Base-by-base conservation (phyloP, 2,329 filamentous ascomycete species). In the Cladosporium colombiae region DNA sequence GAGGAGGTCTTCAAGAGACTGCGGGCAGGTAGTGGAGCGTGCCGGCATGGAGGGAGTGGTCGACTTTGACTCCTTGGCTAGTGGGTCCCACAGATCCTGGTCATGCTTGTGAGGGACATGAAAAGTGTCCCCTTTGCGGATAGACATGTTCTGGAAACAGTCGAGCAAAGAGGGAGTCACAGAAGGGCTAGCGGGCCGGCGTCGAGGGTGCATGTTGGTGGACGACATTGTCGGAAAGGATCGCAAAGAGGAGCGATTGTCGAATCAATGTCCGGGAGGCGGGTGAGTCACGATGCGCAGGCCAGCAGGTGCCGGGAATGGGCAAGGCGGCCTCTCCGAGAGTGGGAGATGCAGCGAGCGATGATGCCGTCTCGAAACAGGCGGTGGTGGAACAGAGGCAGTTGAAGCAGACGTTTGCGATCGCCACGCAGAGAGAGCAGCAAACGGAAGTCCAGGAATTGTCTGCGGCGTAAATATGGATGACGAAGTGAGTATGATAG, bases 71-170 rank as follows among this genome's bases (percentile, higher is more conserved):
- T 61, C 68, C 25, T 68, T 66, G 62, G 73, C 73, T n/a, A 78
- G 71, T 25, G 76, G 76, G 68, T 77, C 74, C 72, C 75, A 77
- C 53, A 77, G 70, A 55, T 73, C 72, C 71, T 78, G 78, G 69
- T 78, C 78, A 65, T 80, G 72, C 68, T 79, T 79, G 68, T 77
- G 77, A 57, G 79, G 78, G 61, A 80, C 79, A 68, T 81, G 80
- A 73, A 83, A 83, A 68, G 82, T 84, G 65, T 78, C 78, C 66
- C 79, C 78, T 75, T 83, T 83, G 72, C 80, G 79, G 68, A 84
- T 76, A 62, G 75, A 77, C 78, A 81, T 80, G 74, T 75, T 76
- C 68, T 75, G 74, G 68, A 78, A 76, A 37, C 72, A 75, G 62
- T 76, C 74, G 69, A 75, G 69, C 29, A 76, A 74, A 73, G 76